A percentile compares a stretch with the other conserved stretches of the same genome.
phyloP scores from a whole-genome alignment of 1,139 yeast species.

The Blastobotrys aristatus region DNA sequence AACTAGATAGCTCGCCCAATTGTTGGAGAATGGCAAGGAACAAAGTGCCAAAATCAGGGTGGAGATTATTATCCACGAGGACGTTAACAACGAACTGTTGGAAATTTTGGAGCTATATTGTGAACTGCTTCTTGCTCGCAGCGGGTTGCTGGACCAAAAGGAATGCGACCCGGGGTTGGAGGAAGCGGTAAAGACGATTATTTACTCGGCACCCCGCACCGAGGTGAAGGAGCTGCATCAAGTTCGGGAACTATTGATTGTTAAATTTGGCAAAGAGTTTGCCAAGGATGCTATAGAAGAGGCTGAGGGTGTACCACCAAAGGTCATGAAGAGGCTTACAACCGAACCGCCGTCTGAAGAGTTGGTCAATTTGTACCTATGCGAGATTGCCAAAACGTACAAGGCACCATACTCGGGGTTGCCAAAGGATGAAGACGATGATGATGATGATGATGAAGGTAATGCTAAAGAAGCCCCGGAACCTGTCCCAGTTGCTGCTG shows the following conservation, averaged over 20 bases:
- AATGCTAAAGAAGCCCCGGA: conserved; percentile 17
- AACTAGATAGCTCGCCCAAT: conserved; percentile 55
- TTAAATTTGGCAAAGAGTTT: conserved; percentile 62
- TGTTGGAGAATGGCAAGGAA: conserved; percentile 66
- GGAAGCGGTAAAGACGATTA: conserved; percentile 70
- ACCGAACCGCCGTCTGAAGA: conserved; percentile 63
- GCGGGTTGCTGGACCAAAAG: conserved; percentile 47
- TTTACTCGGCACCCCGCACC: conserved; percentile 65
- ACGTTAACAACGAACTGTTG: conserved; percentile 71
- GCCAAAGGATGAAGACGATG: conserved; percentile 30
- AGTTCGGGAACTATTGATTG: conserved; percentile 57
- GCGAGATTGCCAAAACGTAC: conserved; percentile 80
- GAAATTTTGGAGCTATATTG: conserved; percentile 81
- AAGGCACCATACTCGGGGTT: conserved; percentile 58
- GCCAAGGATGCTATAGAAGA: conserved; percentile 60
- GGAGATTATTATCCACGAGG: conserved; percentile 81
- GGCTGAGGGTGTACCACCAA: conserved; percentile 56
- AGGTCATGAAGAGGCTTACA: conserved; percentile 57
- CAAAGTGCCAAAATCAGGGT: conserved; percentile 81
- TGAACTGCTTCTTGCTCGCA: conserved; percentile 74
- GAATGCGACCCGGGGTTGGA: conserved; percentile 60
- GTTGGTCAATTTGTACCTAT: conserved; percentile 63
- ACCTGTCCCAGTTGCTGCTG: conserved; percentile 38
- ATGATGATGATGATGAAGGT: conserved; percentile 23
- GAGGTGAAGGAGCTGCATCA: conserved; percentile 68